These are phyloP conservation scores for Lophium mytilinum DNA, from an alignment of 495 filamentous ascomycete genomes.

Conservation along the genomic window DNA sequence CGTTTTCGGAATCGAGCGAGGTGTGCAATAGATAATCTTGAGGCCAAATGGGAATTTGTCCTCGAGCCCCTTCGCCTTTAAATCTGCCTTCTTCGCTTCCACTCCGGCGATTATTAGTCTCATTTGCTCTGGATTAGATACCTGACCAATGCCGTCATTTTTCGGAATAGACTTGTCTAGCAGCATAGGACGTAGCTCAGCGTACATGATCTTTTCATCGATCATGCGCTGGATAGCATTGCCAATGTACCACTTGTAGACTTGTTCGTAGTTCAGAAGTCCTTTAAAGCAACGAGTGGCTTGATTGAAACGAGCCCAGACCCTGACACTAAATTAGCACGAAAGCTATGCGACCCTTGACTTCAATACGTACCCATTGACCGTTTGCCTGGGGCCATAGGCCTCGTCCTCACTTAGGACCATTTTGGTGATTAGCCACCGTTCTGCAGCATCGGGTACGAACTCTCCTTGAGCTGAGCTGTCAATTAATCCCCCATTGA, in stretches of 20 bases:
- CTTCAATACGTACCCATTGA: constrained; percentile 23
- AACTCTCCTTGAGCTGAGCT: background rate
- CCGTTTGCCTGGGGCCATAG: constrained; percentile 22
- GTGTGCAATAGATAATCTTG: constrained; percentile 37
- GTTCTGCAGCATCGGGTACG: constrained; percentile 6
- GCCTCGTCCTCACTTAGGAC: constrained; percentile 24
- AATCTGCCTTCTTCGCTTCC: constrained; percentile 22
- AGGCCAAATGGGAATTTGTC: constrained; percentile 34
- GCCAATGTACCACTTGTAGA: constrained; percentile 34
- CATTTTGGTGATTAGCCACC: constrained; percentile 26
- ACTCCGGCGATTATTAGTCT: constrained; percentile 29
- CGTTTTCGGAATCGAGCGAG: constrained; percentile 28
- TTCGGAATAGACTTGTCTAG: constrained; percentile 33
- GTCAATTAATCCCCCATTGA: background rate
- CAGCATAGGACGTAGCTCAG: constrained; percentile 35
- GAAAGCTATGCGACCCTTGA: background rate
- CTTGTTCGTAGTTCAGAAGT: constrained; percentile 31
- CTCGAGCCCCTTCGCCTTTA: constrained; percentile 15
- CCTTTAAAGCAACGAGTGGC: constrained; percentile 36
- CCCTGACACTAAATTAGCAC: constrained; percentile 7
- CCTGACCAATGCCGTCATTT: constrained; percentile 22
- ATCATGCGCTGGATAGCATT: constrained; percentile 36
- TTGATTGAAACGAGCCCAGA: constrained; percentile 37
- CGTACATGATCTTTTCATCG: constrained; percentile 34
- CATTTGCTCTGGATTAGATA: constrained; percentile 30